Base-by-base conservation (phyloP, 2,329 filamentous ascomycete genomes). In the Trematosphaeria pertusa region DNA sequence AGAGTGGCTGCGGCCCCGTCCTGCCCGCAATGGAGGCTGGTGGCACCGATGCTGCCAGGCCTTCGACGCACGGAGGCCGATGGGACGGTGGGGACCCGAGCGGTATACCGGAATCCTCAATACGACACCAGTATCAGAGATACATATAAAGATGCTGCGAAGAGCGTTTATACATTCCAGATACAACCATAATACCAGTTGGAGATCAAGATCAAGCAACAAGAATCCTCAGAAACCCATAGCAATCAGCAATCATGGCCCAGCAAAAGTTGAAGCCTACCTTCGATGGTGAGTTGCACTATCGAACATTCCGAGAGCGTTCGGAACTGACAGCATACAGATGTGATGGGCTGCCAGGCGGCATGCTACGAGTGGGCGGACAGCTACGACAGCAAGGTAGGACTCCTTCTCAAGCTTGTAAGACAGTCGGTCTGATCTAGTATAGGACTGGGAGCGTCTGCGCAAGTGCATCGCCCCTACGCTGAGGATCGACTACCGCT, bases 401-500 rank as follows among this genome's bases (percentile, higher is more conserved):
- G 55, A 44, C 18, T 24, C 20, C 17, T 10, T 28, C 37, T 8
- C 36, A 10, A 15, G 37, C n/a, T 37, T 19, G 31, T 37, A 11
- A 22, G 28, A 26, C 17, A 33, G 19, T 21, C 17, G 31, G 11
- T 30, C 46, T 53, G 37, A 51, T 32, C 17, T 41, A 14, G 30
- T 4, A 15, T 44, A 72, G 71, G 81, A 87, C 72, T 87, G 84
- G 83, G 74, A 77, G 11, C 79, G 82, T 40, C 77, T 87, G 20
- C 64, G 74, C 56, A 81, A 79, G 53, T 82, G 80, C 74, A 84
- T 88, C 56, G 85, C 85, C 2, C 85, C 85, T 1, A 84, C 80
- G 1, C 64, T 84, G 11, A 75, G 73, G 78, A 80, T 91, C 61
- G 88, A 91, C 77, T 91, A 91, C 79, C 77, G 68, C 54, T 83